Percentiles rank a stretch among this genome's conserved stretches.
These are phyloP conservation scores for Auriscalpium vulgare DNA, from an alignment of 768 basidiomycete species.

Conservation along the genomic window DNA sequence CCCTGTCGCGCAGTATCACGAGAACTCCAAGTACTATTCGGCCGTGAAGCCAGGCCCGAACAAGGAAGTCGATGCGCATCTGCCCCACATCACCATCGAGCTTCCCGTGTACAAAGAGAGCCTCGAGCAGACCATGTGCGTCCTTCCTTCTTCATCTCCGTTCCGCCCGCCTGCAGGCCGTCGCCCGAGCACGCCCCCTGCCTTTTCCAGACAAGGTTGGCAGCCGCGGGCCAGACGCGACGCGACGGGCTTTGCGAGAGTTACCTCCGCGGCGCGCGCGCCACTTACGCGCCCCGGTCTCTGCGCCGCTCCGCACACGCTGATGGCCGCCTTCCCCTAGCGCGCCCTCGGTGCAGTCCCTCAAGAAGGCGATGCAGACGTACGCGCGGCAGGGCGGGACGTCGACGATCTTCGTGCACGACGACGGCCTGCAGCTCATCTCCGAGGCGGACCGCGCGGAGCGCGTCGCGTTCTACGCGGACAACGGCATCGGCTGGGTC, in stretches of 20 bases:
- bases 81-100: constrained; percentile 75
- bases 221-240: no score
- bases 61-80: constrained; percentile 49
- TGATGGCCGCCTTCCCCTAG: constrained; percentile 28
- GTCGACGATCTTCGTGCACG: constrained; percentile 72
- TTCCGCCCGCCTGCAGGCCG: background rate
- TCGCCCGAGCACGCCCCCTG: background rate
- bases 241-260: background rate
- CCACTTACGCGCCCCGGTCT: no score
- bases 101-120: constrained; percentile 88
- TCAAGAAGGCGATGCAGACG: constrained; percentile 85
- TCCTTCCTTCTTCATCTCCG: constrained; percentile 12
- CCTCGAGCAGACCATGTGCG: constrained; percentile 75
- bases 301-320: background rate
- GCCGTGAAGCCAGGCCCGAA: constrained; percentile 55
- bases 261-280: no score
- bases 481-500: constrained; percentile 77
- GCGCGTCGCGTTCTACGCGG: constrained; percentile 66
- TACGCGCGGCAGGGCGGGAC: constrained; percentile 87
- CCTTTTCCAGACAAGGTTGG: background rate
- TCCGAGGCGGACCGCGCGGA: constrained; percentile 51
- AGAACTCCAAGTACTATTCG: constrained; percentile 81
- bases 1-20: constrained; percentile 78
- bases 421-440: constrained; percentile 74
- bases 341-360: constrained; percentile 63